A percentile compares a stretch with the other conserved stretches of the same genome.
These are phyloP conservation scores for Saturnispora diversa DNA, from an alignment of 805 yeast species.

Conservation along the genomic window DNA sequence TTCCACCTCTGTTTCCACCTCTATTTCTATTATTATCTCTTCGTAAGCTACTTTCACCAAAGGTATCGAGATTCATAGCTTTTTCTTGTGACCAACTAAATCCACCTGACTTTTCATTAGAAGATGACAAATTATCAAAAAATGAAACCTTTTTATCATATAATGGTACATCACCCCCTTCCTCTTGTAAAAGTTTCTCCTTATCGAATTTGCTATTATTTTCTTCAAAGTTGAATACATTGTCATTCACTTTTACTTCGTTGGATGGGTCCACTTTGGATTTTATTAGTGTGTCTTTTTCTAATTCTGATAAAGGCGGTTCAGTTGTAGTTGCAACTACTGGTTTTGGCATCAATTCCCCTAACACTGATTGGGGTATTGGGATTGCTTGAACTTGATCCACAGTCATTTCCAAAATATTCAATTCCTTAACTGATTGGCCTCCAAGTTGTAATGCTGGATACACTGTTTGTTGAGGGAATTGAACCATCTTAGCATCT, in stretches of 20 bases:
- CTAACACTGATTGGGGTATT: constrained; percentile 23
- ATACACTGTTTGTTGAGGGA: constrained; percentile 57
- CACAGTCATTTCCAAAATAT: constrained; percentile 66
- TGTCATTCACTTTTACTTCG: constrained; percentile 6
- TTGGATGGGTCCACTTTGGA: constrained; percentile 10
- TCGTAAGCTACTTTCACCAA: constrained; percentile 50
- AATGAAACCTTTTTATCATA: constrained; percentile 82
- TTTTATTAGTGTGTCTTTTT: too few relatives aligned
- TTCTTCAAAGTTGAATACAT: constrained; percentile 16
- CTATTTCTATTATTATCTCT: constrained; percentile 24
- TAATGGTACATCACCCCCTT: constrained; percentile 34
- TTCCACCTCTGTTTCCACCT: constrained; percentile 44
- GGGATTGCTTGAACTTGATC: constrained; percentile 54
- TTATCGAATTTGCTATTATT: constrained; percentile 11
- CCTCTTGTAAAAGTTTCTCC: not conserved
- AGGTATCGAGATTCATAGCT: constrained; percentile 68
- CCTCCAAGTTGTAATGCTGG: constrained; percentile 84
- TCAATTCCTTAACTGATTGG: constrained; percentile 81
- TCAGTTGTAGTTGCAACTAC: constrained; percentile 11
- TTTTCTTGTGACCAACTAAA: constrained; percentile 71
- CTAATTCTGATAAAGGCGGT: too few relatives aligned
- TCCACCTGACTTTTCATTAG: constrained; percentile 40
- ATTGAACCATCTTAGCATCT: constrained; percentile 64
- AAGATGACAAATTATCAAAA: constrained; percentile 77
- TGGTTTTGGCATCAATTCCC: constrained; percentile 3